phyloP scores from a whole-genome alignment of 2,329 filamentous ascomycete genomes.

The Cercospora beticola region DNA sequence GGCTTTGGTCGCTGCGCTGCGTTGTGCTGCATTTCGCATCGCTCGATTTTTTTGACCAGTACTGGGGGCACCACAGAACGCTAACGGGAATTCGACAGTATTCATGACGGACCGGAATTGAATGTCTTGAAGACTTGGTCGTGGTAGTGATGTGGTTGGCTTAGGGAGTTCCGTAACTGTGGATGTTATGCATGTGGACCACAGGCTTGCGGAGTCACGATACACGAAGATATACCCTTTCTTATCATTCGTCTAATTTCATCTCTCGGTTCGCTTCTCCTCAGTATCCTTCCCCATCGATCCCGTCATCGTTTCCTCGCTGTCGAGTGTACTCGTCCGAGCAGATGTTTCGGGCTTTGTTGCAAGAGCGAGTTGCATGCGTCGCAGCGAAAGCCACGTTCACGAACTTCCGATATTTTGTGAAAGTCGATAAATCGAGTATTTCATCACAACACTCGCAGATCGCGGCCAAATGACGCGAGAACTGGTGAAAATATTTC shows the following conservation, averaged over 20 bases:
- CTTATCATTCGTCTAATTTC: neutral
- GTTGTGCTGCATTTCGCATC: neutral
- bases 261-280: neutral
- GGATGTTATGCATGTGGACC: neutral
- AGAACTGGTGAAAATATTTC: neutral
- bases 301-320: no score
- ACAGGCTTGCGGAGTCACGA: neutral
- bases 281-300: no score
- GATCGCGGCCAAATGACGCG: neutral
- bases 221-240: neutral
- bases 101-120: constrained; percentile 17
- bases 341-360: no score
- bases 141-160: constrained; percentile 1
- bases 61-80: constrained; percentile 6
- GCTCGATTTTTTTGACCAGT: neutral
- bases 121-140: constrained; percentile 22
- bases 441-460: neutral
- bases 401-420: neutral
- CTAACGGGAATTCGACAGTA: constrained; percentile 13
- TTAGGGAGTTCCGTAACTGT: neutral
- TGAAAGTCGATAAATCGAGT: neutral
- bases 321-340: no score
- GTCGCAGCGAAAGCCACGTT: no score
- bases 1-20: neutral
- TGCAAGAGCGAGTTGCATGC: no score